phyloP scores from a whole-genome alignment of 345 rosid genomes.

The Salix exigua region DNA sequence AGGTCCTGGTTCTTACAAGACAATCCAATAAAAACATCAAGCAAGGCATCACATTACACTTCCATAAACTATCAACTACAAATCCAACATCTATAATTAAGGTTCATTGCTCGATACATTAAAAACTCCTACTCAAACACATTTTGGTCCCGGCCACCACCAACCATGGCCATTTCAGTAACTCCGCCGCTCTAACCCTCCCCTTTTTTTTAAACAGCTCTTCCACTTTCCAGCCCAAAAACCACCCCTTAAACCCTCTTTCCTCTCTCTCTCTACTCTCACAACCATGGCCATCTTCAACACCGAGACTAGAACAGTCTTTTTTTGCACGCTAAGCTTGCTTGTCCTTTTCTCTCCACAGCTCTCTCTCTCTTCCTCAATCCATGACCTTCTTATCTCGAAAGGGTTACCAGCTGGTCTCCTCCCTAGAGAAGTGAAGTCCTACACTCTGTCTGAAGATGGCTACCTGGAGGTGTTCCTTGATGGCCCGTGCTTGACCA shows the following conservation, averaged over 20 bases:
- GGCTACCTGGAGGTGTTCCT: conserved; percentile 78
- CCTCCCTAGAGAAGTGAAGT: conserved; percentile 69
- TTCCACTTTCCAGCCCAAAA: conserved; percentile 25
- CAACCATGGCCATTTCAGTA: conserved; percentile 40
- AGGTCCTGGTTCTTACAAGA: conserved; percentile 3
- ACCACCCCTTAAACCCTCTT: conserved; percentile 4
- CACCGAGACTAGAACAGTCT: conserved; percentile 16
- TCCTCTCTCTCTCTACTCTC: neutral
- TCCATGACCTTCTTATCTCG: conserved; percentile 75
- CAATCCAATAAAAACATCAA: conserved; percentile 9
- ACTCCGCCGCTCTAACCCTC: neutral
- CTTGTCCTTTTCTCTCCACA: neutral
- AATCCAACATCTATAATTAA: conserved; percentile 14
- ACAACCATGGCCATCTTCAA: conserved; percentile 27
- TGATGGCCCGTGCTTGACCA: conserved; percentile 69
- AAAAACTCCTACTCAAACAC: conserved; percentile 14
- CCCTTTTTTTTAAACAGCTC: conserved; percentile 21
- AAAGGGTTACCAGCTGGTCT: conserved; percentile 83
- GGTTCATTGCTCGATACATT: conserved; percentile 32
- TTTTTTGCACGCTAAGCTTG: conserved; percentile 10
- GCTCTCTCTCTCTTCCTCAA: conserved; percentile 21
- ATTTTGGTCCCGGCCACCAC: conserved; percentile 21
- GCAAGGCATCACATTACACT: conserved; percentile 11
- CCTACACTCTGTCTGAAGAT: conserved; percentile 46
- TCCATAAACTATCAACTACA: neutral